Evolutionary conservation across 148 eudicot genomes (phyloP).

Genomic region (Amaranthus hypochondriacus): DNA sequence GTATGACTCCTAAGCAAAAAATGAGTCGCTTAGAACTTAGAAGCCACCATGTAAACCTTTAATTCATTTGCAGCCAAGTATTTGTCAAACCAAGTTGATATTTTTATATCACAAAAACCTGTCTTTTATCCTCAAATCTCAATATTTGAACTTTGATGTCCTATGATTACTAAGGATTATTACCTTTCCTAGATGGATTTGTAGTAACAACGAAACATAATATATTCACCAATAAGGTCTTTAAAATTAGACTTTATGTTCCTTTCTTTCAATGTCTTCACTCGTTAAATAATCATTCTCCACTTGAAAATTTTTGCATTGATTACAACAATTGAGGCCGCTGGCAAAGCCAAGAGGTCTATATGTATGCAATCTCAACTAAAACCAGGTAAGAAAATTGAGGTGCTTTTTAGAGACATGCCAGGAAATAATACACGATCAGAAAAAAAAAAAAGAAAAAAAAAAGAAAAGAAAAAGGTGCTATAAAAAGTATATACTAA

Average conservation of each 20-base stretch:
- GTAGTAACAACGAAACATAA: not conserved
- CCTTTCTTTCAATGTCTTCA: not conserved
- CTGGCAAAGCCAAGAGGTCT: slow-evolving; percentile 2
- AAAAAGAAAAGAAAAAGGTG: not conserved
- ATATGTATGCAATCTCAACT: not conserved
- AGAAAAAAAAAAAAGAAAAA: not conserved
- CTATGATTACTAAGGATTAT: too few species aligned
- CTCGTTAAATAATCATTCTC: not conserved
- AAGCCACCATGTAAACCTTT: too few species aligned
- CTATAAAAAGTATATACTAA: not conserved
- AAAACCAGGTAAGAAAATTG: not conserved
- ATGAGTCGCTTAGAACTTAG: too few species aligned
- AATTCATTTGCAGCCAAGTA: too few species aligned
- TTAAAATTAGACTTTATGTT: not conserved
- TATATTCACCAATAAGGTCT: not conserved
- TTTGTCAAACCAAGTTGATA: too few species aligned
- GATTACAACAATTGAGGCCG: not conserved
- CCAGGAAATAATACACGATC: not conserved
- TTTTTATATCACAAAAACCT: too few species aligned
- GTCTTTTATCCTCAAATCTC: too few species aligned
- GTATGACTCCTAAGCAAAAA: too few species aligned
- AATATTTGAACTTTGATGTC: too few species aligned
- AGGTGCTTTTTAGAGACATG: not conserved
- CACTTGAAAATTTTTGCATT: not conserved
- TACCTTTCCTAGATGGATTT: too few species aligned